These are phyloP conservation scores for Mycena polygramma DNA, from an alignment of 768 basidiomycete genomes.

Conservation along the genomic window DNA sequence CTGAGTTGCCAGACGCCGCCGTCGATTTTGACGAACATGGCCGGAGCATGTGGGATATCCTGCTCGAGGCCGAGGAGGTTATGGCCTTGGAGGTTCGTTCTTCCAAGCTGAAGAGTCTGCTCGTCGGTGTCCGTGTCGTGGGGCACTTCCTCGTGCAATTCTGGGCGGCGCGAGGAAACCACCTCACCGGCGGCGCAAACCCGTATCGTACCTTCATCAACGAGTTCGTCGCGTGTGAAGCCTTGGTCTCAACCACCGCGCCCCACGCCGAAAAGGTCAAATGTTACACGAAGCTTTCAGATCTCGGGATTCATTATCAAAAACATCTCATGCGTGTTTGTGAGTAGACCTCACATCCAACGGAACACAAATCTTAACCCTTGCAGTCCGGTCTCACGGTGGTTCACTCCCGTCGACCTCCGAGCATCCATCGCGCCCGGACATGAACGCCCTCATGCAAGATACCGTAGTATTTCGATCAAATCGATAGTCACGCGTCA, in stretches of 20 bases:
- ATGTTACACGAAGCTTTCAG: not conserved
- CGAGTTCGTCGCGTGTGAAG: slow-evolving; percentile 5
- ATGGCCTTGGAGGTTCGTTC: not conserved
- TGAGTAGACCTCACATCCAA: not conserved
- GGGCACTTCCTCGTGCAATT: slow-evolving; percentile 23
- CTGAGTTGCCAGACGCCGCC: slow-evolving; percentile 1
- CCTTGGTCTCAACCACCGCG: slow-evolving; percentile 5
- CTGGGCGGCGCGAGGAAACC: slow-evolving; percentile 11
- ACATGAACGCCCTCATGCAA: slow-evolving; percentile 1
- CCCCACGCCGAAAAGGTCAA: slow-evolving; percentile 5
- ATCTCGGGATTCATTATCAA: slow-evolving; percentile 20
- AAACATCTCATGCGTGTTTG: slow-evolving; percentile 17
- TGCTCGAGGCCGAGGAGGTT: slow-evolving; percentile 9
- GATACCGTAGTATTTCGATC: too few relatives aligned
- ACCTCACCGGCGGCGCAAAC: not conserved
- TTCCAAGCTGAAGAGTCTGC: slow-evolving; percentile 12
- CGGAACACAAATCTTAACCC: not conserved
- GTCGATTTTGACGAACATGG: slow-evolving; percentile 8
- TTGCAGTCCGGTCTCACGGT: slow-evolving; percentile 15
- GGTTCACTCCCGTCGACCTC: slow-evolving; percentile 1
- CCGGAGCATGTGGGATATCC: not conserved
- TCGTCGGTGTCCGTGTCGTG: slow-evolving; percentile 18
- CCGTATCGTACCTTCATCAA: slow-evolving; percentile 13
- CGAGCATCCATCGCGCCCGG: slow-evolving; percentile 13
- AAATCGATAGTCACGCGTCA: too few relatives aligned